Conservation (phyloP, 2,329 filamentous ascomycete genomes). For the Clarireedia paspali region DNA sequence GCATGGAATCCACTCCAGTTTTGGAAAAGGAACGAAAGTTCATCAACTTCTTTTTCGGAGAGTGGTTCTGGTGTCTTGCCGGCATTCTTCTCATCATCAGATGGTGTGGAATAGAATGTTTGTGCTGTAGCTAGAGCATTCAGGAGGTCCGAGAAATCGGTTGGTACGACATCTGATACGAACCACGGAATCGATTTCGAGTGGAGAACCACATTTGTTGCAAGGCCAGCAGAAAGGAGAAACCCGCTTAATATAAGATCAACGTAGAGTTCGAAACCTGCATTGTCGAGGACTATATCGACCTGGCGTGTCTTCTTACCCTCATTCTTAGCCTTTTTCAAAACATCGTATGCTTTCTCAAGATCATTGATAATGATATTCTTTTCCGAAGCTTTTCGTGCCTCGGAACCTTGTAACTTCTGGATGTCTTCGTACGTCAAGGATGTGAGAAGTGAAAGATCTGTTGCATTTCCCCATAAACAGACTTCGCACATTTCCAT, state of each 20-base stretch:
- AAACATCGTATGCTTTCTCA: slow-evolving; percentile 57
- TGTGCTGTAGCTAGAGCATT: slow-evolving; percentile 71
- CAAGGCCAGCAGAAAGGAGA: slow-evolving; percentile 74
- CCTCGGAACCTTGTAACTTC: slow-evolving; percentile 84
- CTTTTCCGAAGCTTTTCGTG: slow-evolving; percentile 77
- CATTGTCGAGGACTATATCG: slow-evolving; percentile 94
- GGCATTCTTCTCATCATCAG: slow-evolving; percentile 55
- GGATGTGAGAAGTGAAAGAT: slow-evolving; percentile 82
- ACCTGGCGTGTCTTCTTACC: slow-evolving; percentile 66
- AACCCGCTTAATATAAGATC: slow-evolving; percentile 90
- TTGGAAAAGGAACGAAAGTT: slow-evolving; percentile 70
- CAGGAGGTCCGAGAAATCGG: slow-evolving; percentile 77
- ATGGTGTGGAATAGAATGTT: slow-evolving; percentile 67
- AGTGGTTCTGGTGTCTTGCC: slow-evolving; percentile 54
- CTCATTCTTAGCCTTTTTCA: slow-evolving; percentile 56
- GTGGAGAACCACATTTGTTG: slow-evolving; percentile 80
- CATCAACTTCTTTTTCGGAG: slow-evolving; percentile 55
- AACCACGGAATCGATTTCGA: slow-evolving; percentile 98
- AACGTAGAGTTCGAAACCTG: slow-evolving; percentile 94
- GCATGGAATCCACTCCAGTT: slow-evolving; percentile 75
- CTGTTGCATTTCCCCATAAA: slow-evolving; percentile 94
- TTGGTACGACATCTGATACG: slow-evolving; percentile 86
- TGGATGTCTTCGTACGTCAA: slow-evolving; percentile 94
- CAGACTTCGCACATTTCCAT: slow-evolving; percentile 93
- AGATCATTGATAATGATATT: slow-evolving; percentile 92